A percentile compares a stretch with the other conserved stretches of the same genome.
Conservation (phyloP, 257 asterid species). For the Scutellaria galericulata region DNA sequence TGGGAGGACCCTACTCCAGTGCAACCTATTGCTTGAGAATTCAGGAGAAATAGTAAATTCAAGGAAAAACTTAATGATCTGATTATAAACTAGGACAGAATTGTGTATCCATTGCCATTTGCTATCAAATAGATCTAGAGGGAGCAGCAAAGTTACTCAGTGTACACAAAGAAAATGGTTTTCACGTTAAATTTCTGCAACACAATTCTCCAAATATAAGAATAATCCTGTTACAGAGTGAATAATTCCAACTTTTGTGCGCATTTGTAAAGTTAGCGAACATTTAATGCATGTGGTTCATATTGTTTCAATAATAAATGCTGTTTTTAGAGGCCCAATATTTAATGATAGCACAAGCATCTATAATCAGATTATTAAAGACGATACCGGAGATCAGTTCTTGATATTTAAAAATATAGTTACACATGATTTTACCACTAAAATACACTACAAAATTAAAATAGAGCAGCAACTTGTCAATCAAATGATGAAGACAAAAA, state of each 20-base stretch:
- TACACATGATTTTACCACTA: not conserved
- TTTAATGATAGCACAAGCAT: constrained; percentile 13
- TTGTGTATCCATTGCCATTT: too few species aligned
- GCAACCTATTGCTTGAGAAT: constrained; percentile 11
- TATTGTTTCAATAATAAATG: constrained; percentile 7
- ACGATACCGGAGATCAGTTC: not conserved
- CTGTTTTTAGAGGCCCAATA: constrained; percentile 1
- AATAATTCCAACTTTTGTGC: constrained; percentile 12
- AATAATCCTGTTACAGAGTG: not conserved
- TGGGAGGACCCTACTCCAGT: not conserved
- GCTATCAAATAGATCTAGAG: too few species aligned
- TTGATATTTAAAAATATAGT: not conserved
- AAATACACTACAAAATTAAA: not conserved
- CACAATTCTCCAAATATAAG: not conserved
- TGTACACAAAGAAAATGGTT: not conserved
- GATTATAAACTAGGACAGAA: not conserved
- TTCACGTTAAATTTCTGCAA: not conserved
- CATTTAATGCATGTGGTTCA: not conserved
- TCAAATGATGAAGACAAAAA: not conserved
- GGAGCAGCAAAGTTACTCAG: too few species aligned
- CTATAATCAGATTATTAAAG: not conserved
- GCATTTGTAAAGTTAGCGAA: not conserved
- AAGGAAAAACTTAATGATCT: not conserved
- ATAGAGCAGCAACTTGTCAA: not conserved
- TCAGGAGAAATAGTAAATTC: not conserved